Evolutionary conservation across 148 eudicot genomes (phyloP), one percentile per base, ranked within the genome.

Genomic region (Nyssa sinensis): DNA sequence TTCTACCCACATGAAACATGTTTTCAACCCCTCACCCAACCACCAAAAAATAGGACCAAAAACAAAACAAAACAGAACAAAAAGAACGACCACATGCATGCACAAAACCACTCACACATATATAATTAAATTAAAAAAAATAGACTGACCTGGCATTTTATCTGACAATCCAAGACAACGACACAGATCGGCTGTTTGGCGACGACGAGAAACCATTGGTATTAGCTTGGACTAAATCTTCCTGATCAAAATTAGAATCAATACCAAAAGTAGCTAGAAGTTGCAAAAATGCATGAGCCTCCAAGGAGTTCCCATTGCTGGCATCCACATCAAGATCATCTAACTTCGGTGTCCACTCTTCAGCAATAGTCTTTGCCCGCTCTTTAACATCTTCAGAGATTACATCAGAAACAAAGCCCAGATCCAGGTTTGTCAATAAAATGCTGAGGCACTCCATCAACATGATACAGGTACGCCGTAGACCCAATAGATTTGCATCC

Each of bases 201-300:
- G 97, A 63, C 99, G 94, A 64, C 98, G 94, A 66, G 98, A 93
- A 74, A 96, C 99, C 90, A 93, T 85, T n/a, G 99, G 99, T 61
- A 96, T 91, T 39, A 96, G 80, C 77, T 89, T 93, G 82, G 82
- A 81, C n/a, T 72, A 96, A 80, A 53, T 81, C 92, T 66, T 87
- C 95, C 72, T 78, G 86, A 72, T 88, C 86, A 78, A 89, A 96
- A 67, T 91, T 93, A 74, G 99, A 89, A 73, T 88, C 78, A 66
- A 96, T 83, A 67, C 81, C 86, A 80, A 93, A 96, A 74, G 97
- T 91, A 70, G 89, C 90, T 74, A 96, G 77, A 74, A 96, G 91
- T 72, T 96, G 99, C 74, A 96, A 84, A 68, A 93, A 96, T 76
- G 98, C 99, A 86, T 96, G 99, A 76, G 99, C 99, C 89, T 96